phyloP scores from a whole-genome alignment of 2,329 filamentous ascomycete species.

The Escovopsis sp. region DNA sequence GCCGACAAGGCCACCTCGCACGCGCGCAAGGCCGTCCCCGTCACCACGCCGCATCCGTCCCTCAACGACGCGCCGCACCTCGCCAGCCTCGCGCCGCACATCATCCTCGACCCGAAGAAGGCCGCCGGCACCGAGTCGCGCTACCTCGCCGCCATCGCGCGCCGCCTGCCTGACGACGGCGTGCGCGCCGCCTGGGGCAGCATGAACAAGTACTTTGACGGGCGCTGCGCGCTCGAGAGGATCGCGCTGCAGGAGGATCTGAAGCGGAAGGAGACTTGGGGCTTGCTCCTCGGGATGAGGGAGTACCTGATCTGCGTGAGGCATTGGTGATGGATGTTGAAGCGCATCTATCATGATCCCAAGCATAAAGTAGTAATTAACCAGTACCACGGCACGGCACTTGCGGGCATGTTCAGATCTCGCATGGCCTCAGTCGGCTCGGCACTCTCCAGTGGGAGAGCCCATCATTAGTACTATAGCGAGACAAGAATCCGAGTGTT shows the following conservation, averaged over 20 bases:
- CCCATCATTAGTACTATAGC: no score
- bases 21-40: slow-evolving; percentile 33
- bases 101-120: slow-evolving; percentile 66
- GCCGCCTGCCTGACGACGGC: slow-evolving; percentile 39
- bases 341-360: no score
- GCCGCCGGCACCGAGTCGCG: slow-evolving; percentile 65
- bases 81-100: slow-evolving; percentile 42
- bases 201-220: slow-evolving; percentile 79
- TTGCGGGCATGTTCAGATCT: no score
- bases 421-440: no score
- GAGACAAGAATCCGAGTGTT: no score
- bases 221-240: slow-evolving; percentile 68
- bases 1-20: slow-evolving; percentile 43
- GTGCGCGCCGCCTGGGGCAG: slow-evolving; percentile 54
- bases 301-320: slow-evolving; percentile 53
- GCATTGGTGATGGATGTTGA: slow-evolving; percentile 42
- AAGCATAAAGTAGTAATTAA: no score
- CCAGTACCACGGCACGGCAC: no score
- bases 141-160: slow-evolving; percentile 48
- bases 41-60: slow-evolving; percentile 38
- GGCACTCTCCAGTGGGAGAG: no score
- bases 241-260: slow-evolving; percentile 74
- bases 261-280: slow-evolving; percentile 71
- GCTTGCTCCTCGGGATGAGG: slow-evolving; percentile 47
- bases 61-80: slow-evolving; percentile 43